Evolutionary conservation across 768 basidiomycete genomes (phyloP), one percentile per base, ranked within the genome.

Genomic region (Chlorophyllum brunneum): DNA sequence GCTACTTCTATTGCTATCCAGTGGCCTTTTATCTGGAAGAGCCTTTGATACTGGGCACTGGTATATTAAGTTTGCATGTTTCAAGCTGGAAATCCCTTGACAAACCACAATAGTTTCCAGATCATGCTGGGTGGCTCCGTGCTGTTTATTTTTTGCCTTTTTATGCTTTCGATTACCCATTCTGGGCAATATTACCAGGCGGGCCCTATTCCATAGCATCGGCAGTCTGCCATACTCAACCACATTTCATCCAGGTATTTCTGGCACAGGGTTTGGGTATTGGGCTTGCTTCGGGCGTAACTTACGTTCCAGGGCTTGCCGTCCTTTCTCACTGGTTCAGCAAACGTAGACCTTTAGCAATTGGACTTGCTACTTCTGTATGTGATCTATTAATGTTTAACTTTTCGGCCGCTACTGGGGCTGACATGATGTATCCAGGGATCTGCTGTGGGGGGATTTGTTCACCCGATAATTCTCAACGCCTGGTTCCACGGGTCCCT

Each of bases 381-480:
- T 16, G 34, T 56, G 26, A 13, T n/a, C 24, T 27, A 27, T 5
- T 20, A 16, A 5, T n/a, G 2, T 27, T n/a, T n/a, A 5, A 15
- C 2, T n/a, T 13, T 5, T 29, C 10, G 22, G 22, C 15, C 7
- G 3, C 5, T 42, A 10, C 41, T 24, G 4, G 26, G 6, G 10
- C 24, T 9, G 0, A 1, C 7, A 37, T n/a, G 6, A 15, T 37
- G 16, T 15, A 11, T 45, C 29, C 30, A 75, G 72, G 73, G 75
- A 5, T 73, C 81, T n/a, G 80, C 77, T 15, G 61, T 82, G 11
- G 85, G 85, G 2, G 82, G 80, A 9, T 71, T 79, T 20, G 59
- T 86, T 7, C 81, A 83, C 52, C 80, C 82, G 2, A 82, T 85
- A 58, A 75, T 85, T 70, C 67, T 88, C 18, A 86, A 87, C 60